Percentiles rank a stretch among this genome's conserved stretches.
Conservation (phyloP, 805 yeast species). For the Lachancea cidri region DNA sequence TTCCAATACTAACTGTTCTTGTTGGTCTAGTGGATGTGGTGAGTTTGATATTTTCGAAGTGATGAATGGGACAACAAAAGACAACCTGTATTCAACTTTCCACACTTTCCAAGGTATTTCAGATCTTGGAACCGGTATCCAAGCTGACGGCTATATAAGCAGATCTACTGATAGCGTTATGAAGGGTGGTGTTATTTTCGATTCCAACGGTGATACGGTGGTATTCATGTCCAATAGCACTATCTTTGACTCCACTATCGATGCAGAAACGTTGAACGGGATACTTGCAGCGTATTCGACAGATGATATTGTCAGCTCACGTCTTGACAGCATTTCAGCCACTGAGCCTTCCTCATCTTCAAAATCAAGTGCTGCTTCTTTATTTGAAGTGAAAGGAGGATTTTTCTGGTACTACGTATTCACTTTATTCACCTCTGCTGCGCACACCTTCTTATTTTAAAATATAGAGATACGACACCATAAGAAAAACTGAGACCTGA, state of each 20-base stretch:
- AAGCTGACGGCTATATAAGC: slow-evolving; percentile 48
- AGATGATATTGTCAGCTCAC: slow-evolving; percentile 28
- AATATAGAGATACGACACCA: background rate
- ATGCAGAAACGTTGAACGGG: slow-evolving; percentile 38
- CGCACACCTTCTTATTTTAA: slow-evolving; percentile 20
- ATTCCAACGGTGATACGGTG: slow-evolving; percentile 52
- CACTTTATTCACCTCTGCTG: slow-evolving; percentile 20
- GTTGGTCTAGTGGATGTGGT: slow-evolving; percentile 77
- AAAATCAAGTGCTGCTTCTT: slow-evolving; percentile 21
- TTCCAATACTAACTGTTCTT: slow-evolving; percentile 55
- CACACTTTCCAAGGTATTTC: slow-evolving; percentile 68
- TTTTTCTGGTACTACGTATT: slow-evolving; percentile 26
- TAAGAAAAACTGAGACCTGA: background rate
- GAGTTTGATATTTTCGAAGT: slow-evolving; percentile 75
- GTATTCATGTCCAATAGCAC: slow-evolving; percentile 56
- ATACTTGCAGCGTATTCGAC: slow-evolving; percentile 40
- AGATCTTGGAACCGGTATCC: slow-evolving; percentile 56
- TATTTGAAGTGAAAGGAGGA: slow-evolving; percentile 15
- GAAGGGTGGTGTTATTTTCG: slow-evolving; percentile 72
- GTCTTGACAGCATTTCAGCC: slow-evolving; percentile 34
- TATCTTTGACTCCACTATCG: slow-evolving; percentile 41
- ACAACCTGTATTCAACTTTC: slow-evolving; percentile 57
- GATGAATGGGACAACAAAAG: slow-evolving; percentile 54
- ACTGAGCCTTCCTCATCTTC: slow-evolving; percentile 33
- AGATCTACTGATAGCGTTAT: slow-evolving; percentile 49